Evolutionary conservation across 306 rosid species (phyloP), one percentile per base, ranked within the genome.

Genomic region (Arachis hypogaea): DNA sequence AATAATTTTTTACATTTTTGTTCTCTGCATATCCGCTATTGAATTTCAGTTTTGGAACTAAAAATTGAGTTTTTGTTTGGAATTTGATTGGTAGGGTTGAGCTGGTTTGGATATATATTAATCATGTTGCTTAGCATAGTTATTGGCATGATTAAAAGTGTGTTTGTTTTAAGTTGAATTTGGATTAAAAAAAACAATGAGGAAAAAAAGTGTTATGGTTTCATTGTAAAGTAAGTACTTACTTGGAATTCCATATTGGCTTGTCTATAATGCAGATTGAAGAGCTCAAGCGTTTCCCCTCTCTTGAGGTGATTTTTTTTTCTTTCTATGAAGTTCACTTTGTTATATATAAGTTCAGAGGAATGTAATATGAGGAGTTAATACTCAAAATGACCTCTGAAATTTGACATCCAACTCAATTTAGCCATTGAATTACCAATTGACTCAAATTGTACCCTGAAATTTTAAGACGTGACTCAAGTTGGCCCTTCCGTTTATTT

Each of bases 211-310:
- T 42, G 6, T 62, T 63, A 11, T 50, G 47, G 16, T 63, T 49
- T 71, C 45, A 43, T 51, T 73, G 68, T 28, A 30, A 68, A 11
- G 63, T 60, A 14, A 66, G 47, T 81, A 4, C 54, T 11, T 64
- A 59, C 3, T 14, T 73, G 52, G 44, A 71, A 5, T 56, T 77
- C 33, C 63, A 12, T 54, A 57, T 74, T 66, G 77, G 50, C 38
- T 71, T 79, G 41, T 44, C 61, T 60, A 18, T 22, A 3, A 51
- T 79, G 79, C 85, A 93, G 98, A 86, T 88, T 84, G 97, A 94
- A 80, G 98, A 91, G 94, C 94, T 94, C 69, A 89, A 85, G 80
- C 85, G 59, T 74, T 86, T 89, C 75, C 77, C 97, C 14, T 14
- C 14, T 14, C 14, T 14, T 14, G 14, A 14, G 14, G 14, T 14